These are phyloP conservation scores for Penicillium occitanis DNA, from an alignment of 2,329 filamentous ascomycete species.

Conservation along the genomic window DNA sequence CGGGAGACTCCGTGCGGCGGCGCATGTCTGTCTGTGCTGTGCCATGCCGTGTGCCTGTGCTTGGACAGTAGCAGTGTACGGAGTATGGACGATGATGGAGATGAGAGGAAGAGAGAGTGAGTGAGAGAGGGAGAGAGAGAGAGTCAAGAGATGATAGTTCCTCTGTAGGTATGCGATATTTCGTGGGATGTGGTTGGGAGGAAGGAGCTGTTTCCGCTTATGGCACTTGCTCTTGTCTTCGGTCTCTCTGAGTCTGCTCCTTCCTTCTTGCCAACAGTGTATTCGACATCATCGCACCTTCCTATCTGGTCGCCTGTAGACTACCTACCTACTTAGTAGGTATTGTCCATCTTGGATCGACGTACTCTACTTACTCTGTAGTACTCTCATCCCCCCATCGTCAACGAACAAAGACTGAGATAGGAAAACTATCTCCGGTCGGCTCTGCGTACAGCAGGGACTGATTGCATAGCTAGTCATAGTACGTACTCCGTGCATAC, in stretches of 20 bases:
- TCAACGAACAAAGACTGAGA: background rate
- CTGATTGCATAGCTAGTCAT: background rate
- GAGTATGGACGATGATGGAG: background rate
- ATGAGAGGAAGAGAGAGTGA: background rate
- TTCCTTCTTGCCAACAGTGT: background rate
- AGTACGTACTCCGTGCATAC: background rate
- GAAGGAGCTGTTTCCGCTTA: background rate
- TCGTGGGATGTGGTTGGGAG: background rate
- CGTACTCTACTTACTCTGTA: too few relatives aligned
- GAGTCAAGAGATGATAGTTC: too few relatives aligned
- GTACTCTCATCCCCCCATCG: background rate
- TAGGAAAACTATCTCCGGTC: background rate
- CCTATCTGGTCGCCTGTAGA: background rate
- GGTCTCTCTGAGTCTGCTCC: background rate
- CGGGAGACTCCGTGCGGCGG: constrained; percentile 9
- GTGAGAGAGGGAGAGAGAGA: background rate
- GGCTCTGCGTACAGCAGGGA: background rate
- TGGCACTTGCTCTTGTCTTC: background rate
- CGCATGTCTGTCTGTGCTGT: constrained; percentile 5
- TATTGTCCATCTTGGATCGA: background rate
- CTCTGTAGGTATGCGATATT: background rate
- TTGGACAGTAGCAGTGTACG: background rate
- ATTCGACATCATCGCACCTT: background rate
- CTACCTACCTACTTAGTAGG: background rate
- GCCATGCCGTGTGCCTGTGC: too few relatives aligned